Conservation (phyloP, 2,329 filamentous ascomycete genomes). For the Neonectria sp. region DNA sequence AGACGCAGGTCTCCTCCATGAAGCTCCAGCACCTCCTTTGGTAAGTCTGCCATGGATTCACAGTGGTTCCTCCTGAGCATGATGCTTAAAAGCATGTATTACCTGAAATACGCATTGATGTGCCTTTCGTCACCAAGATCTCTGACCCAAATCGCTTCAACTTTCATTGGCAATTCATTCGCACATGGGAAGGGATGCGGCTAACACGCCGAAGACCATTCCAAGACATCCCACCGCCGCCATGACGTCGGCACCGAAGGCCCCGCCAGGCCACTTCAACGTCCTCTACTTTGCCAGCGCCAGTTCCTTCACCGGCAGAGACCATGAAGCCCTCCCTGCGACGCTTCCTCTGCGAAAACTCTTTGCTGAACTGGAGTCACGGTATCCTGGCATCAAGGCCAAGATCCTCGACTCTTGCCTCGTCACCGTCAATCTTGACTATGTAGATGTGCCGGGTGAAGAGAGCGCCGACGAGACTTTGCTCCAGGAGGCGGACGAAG, state of each 20-base stretch:
- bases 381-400: slow-evolving; percentile 77
- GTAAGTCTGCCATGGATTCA: slow-evolving; percentile 51
- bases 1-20: slow-evolving; percentile 16
- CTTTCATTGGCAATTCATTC: slow-evolving; percentile 20
- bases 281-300: slow-evolving; percentile 88
- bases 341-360: slow-evolving; percentile 75
- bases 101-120: slow-evolving; percentile 72
- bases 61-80: slow-evolving; percentile 54
- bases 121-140: slow-evolving; percentile 79
- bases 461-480: slow-evolving; percentile 58
- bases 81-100: slow-evolving; percentile 73
- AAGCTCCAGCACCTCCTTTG: slow-evolving; percentile 41
- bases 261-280: slow-evolving; percentile 78
- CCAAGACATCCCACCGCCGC: slow-evolving; percentile 20
- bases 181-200: slow-evolving; percentile 13
- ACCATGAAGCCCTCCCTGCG: slow-evolving; percentile 76
- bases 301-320: slow-evolving; percentile 78
- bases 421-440: slow-evolving; percentile 85
- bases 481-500: slow-evolving; percentile 83
- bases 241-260: slow-evolving; percentile 60
- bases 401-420: slow-evolving; percentile 81
- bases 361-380: slow-evolving; percentile 77
- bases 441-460: slow-evolving; percentile 77
- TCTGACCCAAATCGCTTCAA: slow-evolving; percentile 66
- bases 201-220: slow-evolving; percentile 41